A percentile compares a stretch with the other conserved stretches of the same genome.
Evolutionary conservation across 345 rosid genomes (phyloP).

Genomic region (Brassica juncea): DNA sequence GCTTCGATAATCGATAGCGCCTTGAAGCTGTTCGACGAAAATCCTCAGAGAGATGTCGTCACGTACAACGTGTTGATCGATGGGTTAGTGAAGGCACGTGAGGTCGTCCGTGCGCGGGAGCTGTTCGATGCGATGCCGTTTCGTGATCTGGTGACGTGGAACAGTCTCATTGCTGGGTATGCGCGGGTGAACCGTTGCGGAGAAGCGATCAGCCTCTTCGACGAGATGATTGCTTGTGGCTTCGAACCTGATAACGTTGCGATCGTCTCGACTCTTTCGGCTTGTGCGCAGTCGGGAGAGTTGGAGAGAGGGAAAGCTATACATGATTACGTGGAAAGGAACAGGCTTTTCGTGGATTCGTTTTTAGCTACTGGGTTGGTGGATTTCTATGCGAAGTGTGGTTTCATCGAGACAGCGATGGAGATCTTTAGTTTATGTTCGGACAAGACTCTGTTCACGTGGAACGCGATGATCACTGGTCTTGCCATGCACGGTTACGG

Average conservation of each 20-base stretch:
- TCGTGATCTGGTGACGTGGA: slow-evolving; percentile 71
- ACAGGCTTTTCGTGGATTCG: slow-evolving; percentile 47
- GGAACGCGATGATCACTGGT: slow-evolving; percentile 77
- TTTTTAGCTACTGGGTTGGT: slow-evolving; percentile 70
- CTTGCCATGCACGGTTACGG: slow-evolving; percentile 72
- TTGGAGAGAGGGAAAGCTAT: slow-evolving; percentile 56
- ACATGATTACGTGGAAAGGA: slow-evolving; percentile 45
- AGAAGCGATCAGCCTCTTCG: slow-evolving; percentile 55
- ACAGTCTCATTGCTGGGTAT: slow-evolving; percentile 65
- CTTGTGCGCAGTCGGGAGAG: slow-evolving; percentile 69
- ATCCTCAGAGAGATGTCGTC: slow-evolving; percentile 54
- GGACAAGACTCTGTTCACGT: slow-evolving; percentile 52
- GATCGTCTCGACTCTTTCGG: slow-evolving; percentile 76
- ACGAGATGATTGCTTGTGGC: slow-evolving; percentile 47
- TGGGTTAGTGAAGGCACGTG: slow-evolving; percentile 57
- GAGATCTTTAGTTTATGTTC: slow-evolving; percentile 48
- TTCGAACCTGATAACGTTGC: slow-evolving; percentile 56
- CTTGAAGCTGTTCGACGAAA: slow-evolving; percentile 51
- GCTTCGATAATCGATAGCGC: slow-evolving; percentile 35
- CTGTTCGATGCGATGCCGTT: slow-evolving; percentile 60
- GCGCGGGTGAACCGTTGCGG: slow-evolving; percentile 44
- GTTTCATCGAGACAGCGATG: slow-evolving; percentile 51
- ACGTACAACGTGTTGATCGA: slow-evolving; percentile 64
- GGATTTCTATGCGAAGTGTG: slow-evolving; percentile 69
- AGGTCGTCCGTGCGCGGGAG: slow-evolving; percentile 47